phyloP scores from a whole-genome alignment of 345 rosid species.

The Erucastrum elatum region DNA sequence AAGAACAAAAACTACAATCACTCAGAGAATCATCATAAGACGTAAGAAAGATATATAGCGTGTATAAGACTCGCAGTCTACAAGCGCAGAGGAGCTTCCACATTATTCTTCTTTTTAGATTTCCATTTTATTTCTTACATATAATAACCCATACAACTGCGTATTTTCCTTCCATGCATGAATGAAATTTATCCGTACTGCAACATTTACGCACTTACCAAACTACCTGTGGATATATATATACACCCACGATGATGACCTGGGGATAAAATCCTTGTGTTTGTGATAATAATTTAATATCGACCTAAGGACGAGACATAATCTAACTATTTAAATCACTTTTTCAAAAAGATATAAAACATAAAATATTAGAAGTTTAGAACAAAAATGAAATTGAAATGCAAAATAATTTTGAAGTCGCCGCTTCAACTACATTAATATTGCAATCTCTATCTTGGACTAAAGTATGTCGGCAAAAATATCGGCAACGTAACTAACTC shows the following conservation, averaged over 20 bases:
- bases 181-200: not conserved
- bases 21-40: not conserved
- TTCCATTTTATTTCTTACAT: not conserved
- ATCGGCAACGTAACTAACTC: not conserved
- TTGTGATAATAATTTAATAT: not conserved
- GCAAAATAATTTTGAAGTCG: not conserved
- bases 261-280: not conserved
- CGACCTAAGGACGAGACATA: not conserved
- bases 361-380: not conserved
- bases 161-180: not conserved
- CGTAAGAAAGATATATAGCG: constrained; percentile 23
- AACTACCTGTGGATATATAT: not conserved
- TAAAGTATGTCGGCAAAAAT: not conserved
- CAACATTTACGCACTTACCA: not conserved
- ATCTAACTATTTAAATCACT: no score
- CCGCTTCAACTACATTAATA: not conserved
- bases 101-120: not conserved
- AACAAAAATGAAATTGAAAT: not conserved
- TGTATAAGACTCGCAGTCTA: not conserved
- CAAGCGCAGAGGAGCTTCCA: not conserved
- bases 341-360: not conserved
- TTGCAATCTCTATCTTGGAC: not conserved
- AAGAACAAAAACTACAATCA: constrained; percentile 14
- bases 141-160: not conserved
- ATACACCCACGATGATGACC: not conserved